Evolutionary conservation across 176 grass and related monocot genomes (phyloP), one percentile per base, ranked within the genome.

Genomic region (Dactylis glomerata): DNA sequence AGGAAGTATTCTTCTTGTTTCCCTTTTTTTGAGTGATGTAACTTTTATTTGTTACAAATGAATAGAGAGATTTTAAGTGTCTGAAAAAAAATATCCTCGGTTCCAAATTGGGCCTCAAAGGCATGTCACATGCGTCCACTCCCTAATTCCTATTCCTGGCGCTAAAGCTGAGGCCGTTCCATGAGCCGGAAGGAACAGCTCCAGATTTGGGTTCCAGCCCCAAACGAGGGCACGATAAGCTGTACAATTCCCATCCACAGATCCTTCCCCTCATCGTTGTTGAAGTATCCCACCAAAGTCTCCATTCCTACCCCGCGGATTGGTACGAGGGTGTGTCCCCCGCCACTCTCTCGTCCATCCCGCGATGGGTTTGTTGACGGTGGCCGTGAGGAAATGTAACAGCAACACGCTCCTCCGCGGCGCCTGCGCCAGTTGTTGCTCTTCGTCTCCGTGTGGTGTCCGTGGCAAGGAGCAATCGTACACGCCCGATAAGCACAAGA

Each of bases 291-390:
- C 62, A 54, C 70, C 33, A 34, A 77, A 82, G 46, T 69, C 16
- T 40, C 9, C 31, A 42, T 52, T 26, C 22, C 14, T 40, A 4
- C 56, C 42, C 66, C 46, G 57, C 74, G 66, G 84, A 90, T 83
- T 80, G 88, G 81, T 61, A 55, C 84, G 80, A 83, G 88, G 30
- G 88, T 68, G 83, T 12, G 36, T 44, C 64, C 38, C 41, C 27
- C 57, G 65, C 64, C 88, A 71, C 88, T 83, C 88, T 79, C 88
- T 84, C 74, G 84, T 86, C 84, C 84, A 38, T 87, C 84, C 82
- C 55, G 73, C 65, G 66, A 90, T 90, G 88, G 88, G 80, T 3
- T 5, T 90, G 5, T 23, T 90, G 79, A 20, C 79, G 27, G 77
- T 84, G 22, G 84, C 87, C 22, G 79, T 81, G n/a, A 90, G 23